A percentile compares a stretch with the other conserved stretches of the same genome.
phyloP scores from a whole-genome alignment of 2,329 filamentous ascomycete genomes.

The Colletotrichum endophyticum region DNA sequence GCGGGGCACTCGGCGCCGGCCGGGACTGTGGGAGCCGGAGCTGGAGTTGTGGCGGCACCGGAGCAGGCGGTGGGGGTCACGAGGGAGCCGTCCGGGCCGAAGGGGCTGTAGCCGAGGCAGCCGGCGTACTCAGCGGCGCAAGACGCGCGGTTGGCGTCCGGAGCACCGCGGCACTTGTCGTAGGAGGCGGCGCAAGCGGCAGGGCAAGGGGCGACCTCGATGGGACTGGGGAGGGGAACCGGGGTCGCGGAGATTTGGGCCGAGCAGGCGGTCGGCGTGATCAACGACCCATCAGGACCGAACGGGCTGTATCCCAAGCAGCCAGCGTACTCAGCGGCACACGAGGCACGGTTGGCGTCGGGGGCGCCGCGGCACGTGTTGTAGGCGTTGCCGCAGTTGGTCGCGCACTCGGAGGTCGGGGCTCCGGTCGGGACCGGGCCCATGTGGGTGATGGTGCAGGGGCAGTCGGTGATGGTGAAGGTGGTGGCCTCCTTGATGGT shows the following conservation, averaged over 20 bases:
- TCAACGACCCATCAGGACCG: not conserved
- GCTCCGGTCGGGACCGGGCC: not conserved
- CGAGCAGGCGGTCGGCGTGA: not conserved
- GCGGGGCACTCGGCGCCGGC: not conserved
- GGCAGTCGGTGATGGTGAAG: slow-evolving; percentile 61
- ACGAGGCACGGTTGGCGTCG: not conserved
- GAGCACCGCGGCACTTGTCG: not conserved
- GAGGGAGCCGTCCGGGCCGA: not conserved
- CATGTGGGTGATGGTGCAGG: slow-evolving; percentile 43
- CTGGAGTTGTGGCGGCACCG: not conserved
- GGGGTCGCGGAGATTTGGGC: not conserved
- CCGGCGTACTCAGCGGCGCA: not conserved
- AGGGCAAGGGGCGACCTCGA: not conserved
- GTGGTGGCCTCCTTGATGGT: slow-evolving; percentile 58
- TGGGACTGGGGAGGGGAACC: not conserved
- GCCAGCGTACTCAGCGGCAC: not conserved
- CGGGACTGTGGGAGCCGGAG: not conserved
- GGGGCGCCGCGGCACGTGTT: not conserved
- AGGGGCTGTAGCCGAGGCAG: not conserved
- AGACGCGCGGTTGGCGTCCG: not conserved
- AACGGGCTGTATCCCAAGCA: not conserved
- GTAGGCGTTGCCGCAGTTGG: not conserved
- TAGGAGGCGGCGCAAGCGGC: not conserved
- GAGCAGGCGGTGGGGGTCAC: not conserved
- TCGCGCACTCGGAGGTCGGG: not conserved